Percentiles rank a stretch among this genome's conserved stretches.
phyloP scores from a whole-genome alignment of 768 basidiomycete genomes.

The Royoungia palumana region DNA sequence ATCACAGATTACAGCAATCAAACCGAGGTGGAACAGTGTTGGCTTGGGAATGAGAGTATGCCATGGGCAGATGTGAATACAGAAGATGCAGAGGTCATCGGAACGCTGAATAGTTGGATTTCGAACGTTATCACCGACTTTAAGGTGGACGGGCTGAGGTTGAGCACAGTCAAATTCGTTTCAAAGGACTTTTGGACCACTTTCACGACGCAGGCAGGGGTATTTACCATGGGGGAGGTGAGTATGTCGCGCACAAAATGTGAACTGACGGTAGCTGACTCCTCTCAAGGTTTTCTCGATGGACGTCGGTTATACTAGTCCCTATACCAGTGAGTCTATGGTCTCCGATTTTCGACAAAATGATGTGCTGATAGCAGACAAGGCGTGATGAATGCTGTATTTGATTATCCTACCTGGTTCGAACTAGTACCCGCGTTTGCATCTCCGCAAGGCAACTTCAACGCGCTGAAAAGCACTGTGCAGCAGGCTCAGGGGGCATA shows the following conservation, averaged over 20 bases:
- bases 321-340: slow-evolving; percentile 39
- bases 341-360: not conserved
- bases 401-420: slow-evolving; percentile 51
- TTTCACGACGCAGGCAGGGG: slow-evolving; percentile 45
- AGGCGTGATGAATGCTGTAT: slow-evolving; percentile 43
- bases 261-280: slow-evolving; percentile 14
- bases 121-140: slow-evolving; percentile 44
- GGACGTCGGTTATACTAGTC: slow-evolving; percentile 37
- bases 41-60: slow-evolving; percentile 52
- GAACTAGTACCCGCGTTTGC: slow-evolving; percentile 40
- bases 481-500: slow-evolving; percentile 35
- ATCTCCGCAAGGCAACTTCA: slow-evolving; percentile 33
- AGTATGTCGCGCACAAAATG: slow-evolving; percentile 29
- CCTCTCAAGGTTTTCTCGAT: slow-evolving; percentile 38
- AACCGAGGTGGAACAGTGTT: slow-evolving; percentile 53
- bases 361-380: not conserved
- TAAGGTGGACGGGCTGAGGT: slow-evolving; percentile 50
- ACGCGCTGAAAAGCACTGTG: slow-evolving; percentile 27
- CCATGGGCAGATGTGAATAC: slow-evolving; percentile 61
- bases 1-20: slow-evolving; percentile 43
- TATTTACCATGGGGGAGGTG: slow-evolving; percentile 57
- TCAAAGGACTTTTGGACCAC: slow-evolving; percentile 51
- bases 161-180: slow-evolving; percentile 61
- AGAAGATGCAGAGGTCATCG: slow-evolving; percentile 43
- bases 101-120: slow-evolving; percentile 47